Base-by-base conservation (phyloP, 78 protist genomes). In the Dictyostelium purpureum region DNA sequence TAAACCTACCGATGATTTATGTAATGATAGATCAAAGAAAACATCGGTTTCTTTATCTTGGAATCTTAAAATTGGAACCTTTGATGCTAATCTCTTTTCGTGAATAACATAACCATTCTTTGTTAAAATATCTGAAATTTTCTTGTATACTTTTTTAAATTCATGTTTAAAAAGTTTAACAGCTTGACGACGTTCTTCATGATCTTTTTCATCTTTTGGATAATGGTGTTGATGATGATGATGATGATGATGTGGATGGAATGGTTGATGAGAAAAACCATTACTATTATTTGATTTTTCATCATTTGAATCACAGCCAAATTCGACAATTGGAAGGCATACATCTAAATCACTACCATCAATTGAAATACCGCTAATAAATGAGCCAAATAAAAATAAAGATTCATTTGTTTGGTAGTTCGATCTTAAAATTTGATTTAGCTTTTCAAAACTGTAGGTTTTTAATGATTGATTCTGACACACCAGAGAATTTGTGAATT, bases 31-130 rank as follows among this genome's bases (percentile, higher is more conserved):
- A 63, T 79, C 87, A 14, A 42, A 79, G 19, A 35, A 47, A 26
- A 79, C 24, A 28, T 79, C 21, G 4, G 7, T 6, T 24, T 19
- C 37, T 2, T 21, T n/a, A 28, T 57, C 71, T 10, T 11, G 40
- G 45, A 80, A 80, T 37, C 66, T 63, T 14, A 80, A 10, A 42
- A 80, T 80, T n/a, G 89, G 89, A 3, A 80, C 89, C 35, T 56
- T 49, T 6, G 89, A 42, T 35, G 31, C 75, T 59, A 59, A 31
- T 19, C 75, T 42, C 2, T 21, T 67, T 18, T 67, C 42, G 11
- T 31, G 19, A 51, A 67, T 33, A 18, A 16, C n/a, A 45, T 79
- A 40, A 63, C 35, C 63, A 16, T 61, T 42, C 31, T 70, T 47
- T 28, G 24, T 31, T 57, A 14, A 45, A 49, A 79, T 10, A 16